Base-by-base conservation (phyloP, 2,329 filamentous ascomycete species). In the Ophiostoma ulmi region DNA sequence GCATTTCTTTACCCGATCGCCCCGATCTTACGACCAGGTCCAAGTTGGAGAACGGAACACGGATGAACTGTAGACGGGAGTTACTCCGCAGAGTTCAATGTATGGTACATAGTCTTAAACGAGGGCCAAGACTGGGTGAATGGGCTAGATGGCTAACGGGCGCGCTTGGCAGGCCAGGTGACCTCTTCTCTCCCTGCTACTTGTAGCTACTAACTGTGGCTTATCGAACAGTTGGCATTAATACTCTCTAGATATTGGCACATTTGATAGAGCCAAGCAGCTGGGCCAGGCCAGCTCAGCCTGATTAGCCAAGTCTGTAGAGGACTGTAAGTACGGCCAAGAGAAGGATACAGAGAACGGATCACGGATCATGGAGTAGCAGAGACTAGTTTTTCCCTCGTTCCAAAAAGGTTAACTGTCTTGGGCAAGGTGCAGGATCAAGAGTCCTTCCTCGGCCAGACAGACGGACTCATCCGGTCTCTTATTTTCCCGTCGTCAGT, bases 21-120 rank as follows among this genome's bases (percentile, higher is more conserved):
- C 52, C 52, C 52, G 52, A 58, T 58, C 52, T 58, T 58, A 58
- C 52, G 52, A 14, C 52, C 6, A 55, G 48, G 48, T 11, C 48
- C 14, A 20, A 10, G 48, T 22, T 55, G n/a, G 20, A 11, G 44
- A 17, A 13, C 48, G 48, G 48, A n/a, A 55, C 48, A 22, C 52
- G 52, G n/a, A 58, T 26, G 52, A 58, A 58, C 52, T 48, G 14
- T 6, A 13, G 31, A 31, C 31, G 31, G 31, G 31, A 31, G 31
- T 13, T 39, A 10, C 38, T 39, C 10, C 11, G 11, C 38, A 39
- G 38, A 10, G 38, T 39, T 20, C 13, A 48, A 48, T 7, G 20
- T 48, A 6, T 17, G 20, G 44, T 48, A 44, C 7, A 17, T 17
- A 3, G 44, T 20, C 38, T 1, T 39, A 3, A 39, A 39, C 38